Evolutionary conservation across 2,329 filamentous ascomycete genomes (phyloP).

Genomic region (Mycocentrospora acerina): DNA sequence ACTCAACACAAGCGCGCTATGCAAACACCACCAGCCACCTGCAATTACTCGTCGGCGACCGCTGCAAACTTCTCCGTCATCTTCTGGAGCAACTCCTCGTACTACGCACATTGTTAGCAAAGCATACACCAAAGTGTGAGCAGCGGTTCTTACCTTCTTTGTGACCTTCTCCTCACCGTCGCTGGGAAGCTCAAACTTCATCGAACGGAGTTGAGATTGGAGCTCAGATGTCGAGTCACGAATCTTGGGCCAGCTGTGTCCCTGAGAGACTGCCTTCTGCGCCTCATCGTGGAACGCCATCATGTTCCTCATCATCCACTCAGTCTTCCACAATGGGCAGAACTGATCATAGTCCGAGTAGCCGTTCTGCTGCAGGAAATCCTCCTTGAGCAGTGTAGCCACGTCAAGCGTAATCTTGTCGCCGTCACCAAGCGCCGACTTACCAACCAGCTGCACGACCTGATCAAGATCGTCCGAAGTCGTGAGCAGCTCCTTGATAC

Average conservation of each 20-base stretch:
- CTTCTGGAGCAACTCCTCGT: conserved; percentile 84
- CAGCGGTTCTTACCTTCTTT: conserved; percentile 69
- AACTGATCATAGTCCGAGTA: conserved; percentile 99
- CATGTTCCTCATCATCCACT: conserved; percentile 99
- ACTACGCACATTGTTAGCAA: conserved; percentile 59
- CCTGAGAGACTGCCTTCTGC: conserved; percentile 90
- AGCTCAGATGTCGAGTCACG: conserved; percentile 87
- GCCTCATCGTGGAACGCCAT: conserved; percentile 97
- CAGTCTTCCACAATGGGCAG: conserved; percentile 99
- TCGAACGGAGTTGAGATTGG: conserved; percentile 78
- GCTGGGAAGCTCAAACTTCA: conserved; percentile 94
- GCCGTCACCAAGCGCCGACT: conserved; percentile 90
- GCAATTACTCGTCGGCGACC: conserved; percentile 82
- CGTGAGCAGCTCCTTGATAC: conserved; percentile 89
- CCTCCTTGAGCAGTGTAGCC: conserved; percentile 89
- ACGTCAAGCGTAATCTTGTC: conserved; percentile 99
- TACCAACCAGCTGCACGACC: conserved; percentile 97
- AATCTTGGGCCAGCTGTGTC: conserved; percentile 89
- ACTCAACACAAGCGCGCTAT: conserved; percentile 30
- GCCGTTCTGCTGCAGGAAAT: conserved; percentile 98
- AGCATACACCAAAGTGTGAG: neutral
- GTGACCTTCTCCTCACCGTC: conserved; percentile 78
- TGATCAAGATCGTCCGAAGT: conserved; percentile 98
- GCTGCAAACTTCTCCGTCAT: conserved; percentile 98
- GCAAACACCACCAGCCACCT: conserved; percentile 50